Base-by-base conservation (phyloP, 441 rosid genomes). In the Gossypium lobatum region DNA sequence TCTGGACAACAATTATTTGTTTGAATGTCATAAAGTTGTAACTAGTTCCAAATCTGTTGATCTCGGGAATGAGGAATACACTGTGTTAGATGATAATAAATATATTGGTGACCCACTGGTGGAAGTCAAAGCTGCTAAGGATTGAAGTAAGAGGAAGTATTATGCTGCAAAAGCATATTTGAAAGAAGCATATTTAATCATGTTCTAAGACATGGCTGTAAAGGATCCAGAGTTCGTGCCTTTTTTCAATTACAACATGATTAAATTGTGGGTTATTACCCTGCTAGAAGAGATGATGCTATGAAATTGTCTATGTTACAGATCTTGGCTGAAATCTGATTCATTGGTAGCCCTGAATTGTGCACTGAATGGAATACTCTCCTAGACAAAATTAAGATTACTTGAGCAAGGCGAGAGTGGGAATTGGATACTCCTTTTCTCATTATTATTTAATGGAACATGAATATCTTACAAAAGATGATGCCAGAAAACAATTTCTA, bases 281-380 rank as follows among this genome's bases (percentile, higher is more conserved):
- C 99, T 54, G 96, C 92, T 79, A 98, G 98, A 79, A 91, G 97
- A 84, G 99, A 96, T 82, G 98, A 90, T 87, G 98, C 98, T 82
- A 97, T 97, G 1, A 97, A 93, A 77, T 82, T 96, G 73, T 96
- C 97, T 78, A 98, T 97, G 42, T 82, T 96, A 83, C 99, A 96
- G 77, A 96, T 96, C 78, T 84, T 96, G 74, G 97, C 89, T 75
- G 99, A 93, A 76, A 88, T 93, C 80, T 97, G 98, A 75, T 88
- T 86, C 88, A 87, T 90, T 76, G 85, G 80, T 81, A 88, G 79
- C 78, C 98, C 98, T n/a, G 98, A 95, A 83, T 84, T 88, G 71
- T 95, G 92, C 97, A 87, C 88, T 62, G 96, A 93, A 64, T 96
- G 99, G 98, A 84, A 86, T 74, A 85, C 92, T 45, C 95, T 96